Evolutionary conservation across 495 filamentous ascomycete species (phyloP).

Genomic region (Daldinia concentrica): DNA sequence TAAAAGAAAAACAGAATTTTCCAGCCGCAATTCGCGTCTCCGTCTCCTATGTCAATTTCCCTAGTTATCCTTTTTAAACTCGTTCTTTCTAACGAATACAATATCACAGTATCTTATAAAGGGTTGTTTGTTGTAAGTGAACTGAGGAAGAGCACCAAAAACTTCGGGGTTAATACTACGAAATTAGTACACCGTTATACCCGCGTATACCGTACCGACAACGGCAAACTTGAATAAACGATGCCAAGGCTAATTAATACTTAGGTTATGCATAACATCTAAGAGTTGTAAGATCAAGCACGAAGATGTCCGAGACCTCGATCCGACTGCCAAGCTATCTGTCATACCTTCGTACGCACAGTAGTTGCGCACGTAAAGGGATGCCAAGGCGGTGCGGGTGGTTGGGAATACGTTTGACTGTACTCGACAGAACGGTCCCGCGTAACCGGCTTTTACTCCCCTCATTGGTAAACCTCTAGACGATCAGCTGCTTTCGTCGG

Average conservation of each 20-base stretch:
- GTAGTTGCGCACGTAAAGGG: slow-evolving; percentile 23
- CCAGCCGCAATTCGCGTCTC: background rate
- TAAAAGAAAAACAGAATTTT: background rate
- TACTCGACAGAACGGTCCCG: slow-evolving; percentile 28
- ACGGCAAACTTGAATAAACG: slow-evolving; percentile 7
- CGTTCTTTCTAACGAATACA: background rate
- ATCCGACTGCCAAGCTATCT: slow-evolving; percentile 37
- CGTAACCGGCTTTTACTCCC: slow-evolving; percentile 11
- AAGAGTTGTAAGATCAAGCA: slow-evolving; percentile 21
- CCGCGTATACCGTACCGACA: background rate
- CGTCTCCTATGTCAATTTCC: background rate
- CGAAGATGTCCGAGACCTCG: slow-evolving; percentile 19
- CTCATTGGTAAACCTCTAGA: background rate
- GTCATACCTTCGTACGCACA: slow-evolving; percentile 33
- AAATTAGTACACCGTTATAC: background rate
- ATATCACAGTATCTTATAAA: background rate
- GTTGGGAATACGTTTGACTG: slow-evolving; percentile 16
- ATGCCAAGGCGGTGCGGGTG: slow-evolving; percentile 27
- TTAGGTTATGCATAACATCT: slow-evolving; percentile 3
- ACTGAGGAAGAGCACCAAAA: background rate
- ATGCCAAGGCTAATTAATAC: slow-evolving; percentile 24
- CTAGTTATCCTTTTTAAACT: background rate
- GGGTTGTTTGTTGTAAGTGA: background rate
- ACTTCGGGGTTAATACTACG: background rate
- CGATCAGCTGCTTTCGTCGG: slow-evolving; percentile 8